Evolutionary conservation across 2,329 filamentous ascomycete genomes (phyloP).

Genomic region (Monilinia fructigena): DNA sequence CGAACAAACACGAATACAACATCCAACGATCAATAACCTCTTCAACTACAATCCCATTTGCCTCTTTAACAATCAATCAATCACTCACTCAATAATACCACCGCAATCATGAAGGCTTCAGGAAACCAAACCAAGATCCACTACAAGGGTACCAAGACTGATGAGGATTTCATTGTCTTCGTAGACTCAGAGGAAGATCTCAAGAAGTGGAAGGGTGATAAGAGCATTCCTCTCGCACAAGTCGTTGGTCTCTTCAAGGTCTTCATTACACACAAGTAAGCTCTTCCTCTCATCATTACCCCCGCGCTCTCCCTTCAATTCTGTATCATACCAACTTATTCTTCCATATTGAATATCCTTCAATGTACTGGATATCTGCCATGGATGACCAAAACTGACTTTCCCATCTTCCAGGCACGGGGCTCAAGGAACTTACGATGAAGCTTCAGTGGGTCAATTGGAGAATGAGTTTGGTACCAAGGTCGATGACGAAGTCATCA

Average conservation of each 20-base stretch:
- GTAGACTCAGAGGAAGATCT: conserved; percentile 61
- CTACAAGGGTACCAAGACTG: conserved; percentile 64
- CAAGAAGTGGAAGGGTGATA: conserved; percentile 81
- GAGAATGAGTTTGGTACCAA: conserved; percentile 85
- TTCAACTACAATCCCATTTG: conserved; percentile 13
- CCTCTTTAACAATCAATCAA: conserved; percentile 17
- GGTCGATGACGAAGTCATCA: conserved; percentile 76
- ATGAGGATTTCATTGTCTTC: conserved; percentile 67
- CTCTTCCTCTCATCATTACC: conserved; percentile 28
- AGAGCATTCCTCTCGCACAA: conserved; percentile 73
- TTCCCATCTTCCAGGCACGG: conserved; percentile 63
- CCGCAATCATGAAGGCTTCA: conserved; percentile 53
- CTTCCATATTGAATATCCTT: not conserved
- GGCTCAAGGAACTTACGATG: conserved; percentile 74
- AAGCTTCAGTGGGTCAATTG: conserved; percentile 70
- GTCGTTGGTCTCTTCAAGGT: conserved; percentile 88
- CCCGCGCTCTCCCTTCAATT: not conserved
- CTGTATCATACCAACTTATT: too few species aligned
- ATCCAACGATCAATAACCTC: conserved; percentile 19
- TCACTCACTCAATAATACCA: conserved; percentile 14
- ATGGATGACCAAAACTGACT: conserved; percentile 6
- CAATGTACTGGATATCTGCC: not conserved
- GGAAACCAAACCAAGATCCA: conserved; percentile 61
- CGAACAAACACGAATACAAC: conserved; percentile 19
- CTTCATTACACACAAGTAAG: conserved; percentile 86